Evolutionary conservation across 202 grass and related monocot species (phyloP), one percentile per base, ranked within the genome.

Genomic region (Sporobolus alterniflorus): DNA sequence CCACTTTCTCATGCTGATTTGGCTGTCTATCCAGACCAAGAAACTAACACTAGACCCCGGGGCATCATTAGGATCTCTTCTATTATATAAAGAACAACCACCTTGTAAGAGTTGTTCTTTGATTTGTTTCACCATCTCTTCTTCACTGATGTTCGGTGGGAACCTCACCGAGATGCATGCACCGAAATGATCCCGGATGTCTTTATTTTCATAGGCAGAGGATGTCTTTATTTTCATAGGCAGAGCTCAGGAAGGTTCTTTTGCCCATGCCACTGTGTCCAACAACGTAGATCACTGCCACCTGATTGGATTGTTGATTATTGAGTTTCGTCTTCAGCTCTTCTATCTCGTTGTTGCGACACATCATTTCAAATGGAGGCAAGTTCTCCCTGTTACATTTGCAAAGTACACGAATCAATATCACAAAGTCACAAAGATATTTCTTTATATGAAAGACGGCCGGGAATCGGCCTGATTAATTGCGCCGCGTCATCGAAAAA

Each of bases 11-110:
- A 7, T 78, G 9, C 11, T 79, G 31, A 68, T 14, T 30, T 32
- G 64, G 32, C 48, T 68, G 9, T 68, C 10, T 15, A 79, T 18
- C 31, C 67, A 33, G 3, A 79, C 32, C 48, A 79, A 79, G 48
- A 17, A 79, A 26, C 9, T 48, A 7, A 17, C 16, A 41, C 39
- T 41, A n/a, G n/a, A n/a, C n/a, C n/a, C n/a, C n/a, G n/a, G n/a
- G n/a, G n/a, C n/a, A n/a, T n/a, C n/a, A n/a, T n/a, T n/a, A n/a
- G n/a, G n/a, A n/a, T n/a, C n/a, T n/a, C n/a, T n/a, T n/a, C n/a
- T n/a, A n/a, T n/a, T n/a, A n/a, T n/a, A n/a, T n/a, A n/a, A n/a
- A n/a, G n/a, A n/a, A n/a, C n/a, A n/a, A n/a, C n/a, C n/a, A n/a
- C n/a, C n/a, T n/a, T n/a, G n/a, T n/a, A n/a, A n/a, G 4, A 79